Conservation (phyloP, 352 stramenopile species). For the Globisporangium abappressorium region DNA sequence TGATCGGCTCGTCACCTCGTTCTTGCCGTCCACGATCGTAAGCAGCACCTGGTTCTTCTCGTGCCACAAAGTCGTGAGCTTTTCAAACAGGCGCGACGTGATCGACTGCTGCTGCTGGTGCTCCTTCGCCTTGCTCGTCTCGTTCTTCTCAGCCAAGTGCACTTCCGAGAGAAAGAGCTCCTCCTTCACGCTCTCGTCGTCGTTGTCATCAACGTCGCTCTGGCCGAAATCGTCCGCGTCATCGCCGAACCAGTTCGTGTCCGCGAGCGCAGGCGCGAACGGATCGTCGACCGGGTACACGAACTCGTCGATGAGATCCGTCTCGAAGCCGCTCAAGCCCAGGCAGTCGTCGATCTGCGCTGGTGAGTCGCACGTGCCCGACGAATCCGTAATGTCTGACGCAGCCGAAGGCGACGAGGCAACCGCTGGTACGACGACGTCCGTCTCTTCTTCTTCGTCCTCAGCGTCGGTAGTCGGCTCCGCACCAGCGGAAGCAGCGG, state of each 20-base stretch:
- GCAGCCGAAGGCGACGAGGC: slow-evolving; percentile 50
- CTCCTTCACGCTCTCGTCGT: slow-evolving; percentile 29
- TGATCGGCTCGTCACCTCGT: slow-evolving; percentile 64
- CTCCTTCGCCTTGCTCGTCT: slow-evolving; percentile 8
- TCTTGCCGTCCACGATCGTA: slow-evolving; percentile 68
- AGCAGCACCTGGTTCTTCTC: slow-evolving; percentile 86
- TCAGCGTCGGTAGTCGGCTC: slow-evolving; percentile 33
- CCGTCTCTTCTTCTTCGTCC: slow-evolving; percentile 20
- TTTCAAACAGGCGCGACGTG: slow-evolving; percentile 70
- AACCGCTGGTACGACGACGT: slow-evolving; percentile 18
- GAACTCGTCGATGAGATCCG: slow-evolving; percentile 77
- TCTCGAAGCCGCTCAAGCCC: slow-evolving; percentile 46
- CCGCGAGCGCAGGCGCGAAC: slow-evolving; percentile 51
- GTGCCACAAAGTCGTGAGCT: slow-evolving; percentile 76
- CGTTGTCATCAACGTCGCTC: slow-evolving; percentile 50
- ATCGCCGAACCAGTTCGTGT: slow-evolving; percentile 64
- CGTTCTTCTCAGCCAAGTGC: slow-evolving; percentile 20
- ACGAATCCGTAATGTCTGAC: slow-evolving; percentile 70
- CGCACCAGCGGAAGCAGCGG: slow-evolving; percentile 31
- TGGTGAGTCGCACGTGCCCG: slow-evolving; percentile 51
- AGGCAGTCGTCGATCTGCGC: slow-evolving; percentile 45
- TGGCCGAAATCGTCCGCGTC: slow-evolving; percentile 58
- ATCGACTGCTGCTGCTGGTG: slow-evolving; percentile 33
- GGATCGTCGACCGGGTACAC: slow-evolving; percentile 79
- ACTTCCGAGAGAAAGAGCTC: slow-evolving; percentile 16